These are phyloP conservation scores for Phytophthora cryptogea DNA, from an alignment of 352 stramenopile species.

Conservation along the genomic window DNA sequence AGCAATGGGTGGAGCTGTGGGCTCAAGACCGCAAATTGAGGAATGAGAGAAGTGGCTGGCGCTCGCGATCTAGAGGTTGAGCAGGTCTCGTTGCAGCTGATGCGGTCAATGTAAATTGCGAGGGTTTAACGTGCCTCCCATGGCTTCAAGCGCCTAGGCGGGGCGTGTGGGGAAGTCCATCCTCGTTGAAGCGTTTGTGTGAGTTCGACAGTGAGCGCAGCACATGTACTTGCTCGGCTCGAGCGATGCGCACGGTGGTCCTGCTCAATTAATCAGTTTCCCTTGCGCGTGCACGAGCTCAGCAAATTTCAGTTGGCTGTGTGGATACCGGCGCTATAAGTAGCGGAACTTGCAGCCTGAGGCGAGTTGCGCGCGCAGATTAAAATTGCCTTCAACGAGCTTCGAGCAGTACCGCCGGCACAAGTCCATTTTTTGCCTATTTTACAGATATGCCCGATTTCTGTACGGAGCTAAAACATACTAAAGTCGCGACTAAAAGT, in stretches of 20 bases:
- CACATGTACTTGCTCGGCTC: neutral
- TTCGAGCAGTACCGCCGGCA: neutral
- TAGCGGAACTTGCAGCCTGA: neutral
- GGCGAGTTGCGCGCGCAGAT: slow-evolving; percentile 1
- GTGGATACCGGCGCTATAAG: no score
- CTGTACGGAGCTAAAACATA: slow-evolving; percentile 6
- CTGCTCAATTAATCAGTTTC: neutral
- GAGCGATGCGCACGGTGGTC: neutral
- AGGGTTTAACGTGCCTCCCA: slow-evolving; percentile 22
- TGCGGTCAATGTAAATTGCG: slow-evolving; percentile 9
- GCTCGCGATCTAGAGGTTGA: neutral
- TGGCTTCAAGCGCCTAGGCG: slow-evolving; percentile 20
- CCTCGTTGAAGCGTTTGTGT: slow-evolving; percentile 26
- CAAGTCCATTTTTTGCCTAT: neutral
- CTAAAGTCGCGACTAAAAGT: slow-evolving; percentile 20
- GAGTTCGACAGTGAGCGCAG: slow-evolving; percentile 14
- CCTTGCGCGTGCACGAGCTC: no score
- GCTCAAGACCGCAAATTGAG: slow-evolving; percentile 24
- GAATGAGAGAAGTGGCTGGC: slow-evolving; percentile 17
- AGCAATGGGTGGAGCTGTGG: slow-evolving; percentile 10
- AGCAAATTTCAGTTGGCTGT: no score
- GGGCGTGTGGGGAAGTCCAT: slow-evolving; percentile 32
- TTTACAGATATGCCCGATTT: no score
- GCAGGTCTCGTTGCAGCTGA: slow-evolving; percentile 10
- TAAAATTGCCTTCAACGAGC: slow-evolving; percentile 2